Percentiles rank a stretch among this genome's conserved stretches.
Evolutionary conservation across 78 protist genomes (phyloP).

Genomic region (Emiliania huxleyi): DNA sequence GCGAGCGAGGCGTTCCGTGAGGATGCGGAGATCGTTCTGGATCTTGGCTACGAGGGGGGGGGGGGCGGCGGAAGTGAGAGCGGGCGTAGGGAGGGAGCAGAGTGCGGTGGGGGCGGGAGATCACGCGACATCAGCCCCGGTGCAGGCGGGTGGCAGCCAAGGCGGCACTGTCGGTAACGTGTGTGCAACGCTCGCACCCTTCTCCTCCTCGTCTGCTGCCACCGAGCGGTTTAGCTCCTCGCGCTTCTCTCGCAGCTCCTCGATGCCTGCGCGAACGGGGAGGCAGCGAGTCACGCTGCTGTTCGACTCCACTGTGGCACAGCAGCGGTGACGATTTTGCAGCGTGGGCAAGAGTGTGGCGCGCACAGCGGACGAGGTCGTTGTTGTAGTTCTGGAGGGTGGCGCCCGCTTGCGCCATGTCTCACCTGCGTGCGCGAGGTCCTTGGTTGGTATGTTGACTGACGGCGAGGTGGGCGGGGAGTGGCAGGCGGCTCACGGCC

Average conservation of each 20-base stretch:
- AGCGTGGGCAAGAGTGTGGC: no score
- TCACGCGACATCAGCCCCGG: neutral
- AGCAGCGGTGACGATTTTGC: no score
- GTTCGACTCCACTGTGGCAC: no score
- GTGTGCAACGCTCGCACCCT: no score
- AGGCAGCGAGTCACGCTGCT: neutral
- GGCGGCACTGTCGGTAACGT: no score
- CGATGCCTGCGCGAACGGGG: conserved; percentile 1
- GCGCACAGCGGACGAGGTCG: conserved; percentile 29
- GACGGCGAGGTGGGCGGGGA: neutral
- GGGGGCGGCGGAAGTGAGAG: neutral
- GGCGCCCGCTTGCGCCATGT: conserved; percentile 2
- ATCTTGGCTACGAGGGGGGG: conserved; percentile 25
- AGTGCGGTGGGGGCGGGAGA: neutral
- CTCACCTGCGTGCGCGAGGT: neutral
- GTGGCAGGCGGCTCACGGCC: neutral
- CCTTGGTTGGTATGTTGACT: neutral
- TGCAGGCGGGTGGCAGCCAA: neutral
- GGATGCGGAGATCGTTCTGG: conserved; percentile 39
- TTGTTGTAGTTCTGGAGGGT: conserved; percentile 45
- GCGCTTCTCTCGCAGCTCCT: conserved; percentile 33
- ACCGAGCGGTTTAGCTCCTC: conserved; percentile 37
- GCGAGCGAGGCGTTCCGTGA: conserved; percentile 35
- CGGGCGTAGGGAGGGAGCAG: neutral
- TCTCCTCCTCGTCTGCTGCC: conserved; percentile 40